A percentile compares a stretch with the other conserved stretches of the same genome.
These are phyloP conservation scores for Teratosphaeriaceae sp. DNA, from an alignment of 2,329 filamentous ascomycete genomes.

Conservation along the genomic window DNA sequence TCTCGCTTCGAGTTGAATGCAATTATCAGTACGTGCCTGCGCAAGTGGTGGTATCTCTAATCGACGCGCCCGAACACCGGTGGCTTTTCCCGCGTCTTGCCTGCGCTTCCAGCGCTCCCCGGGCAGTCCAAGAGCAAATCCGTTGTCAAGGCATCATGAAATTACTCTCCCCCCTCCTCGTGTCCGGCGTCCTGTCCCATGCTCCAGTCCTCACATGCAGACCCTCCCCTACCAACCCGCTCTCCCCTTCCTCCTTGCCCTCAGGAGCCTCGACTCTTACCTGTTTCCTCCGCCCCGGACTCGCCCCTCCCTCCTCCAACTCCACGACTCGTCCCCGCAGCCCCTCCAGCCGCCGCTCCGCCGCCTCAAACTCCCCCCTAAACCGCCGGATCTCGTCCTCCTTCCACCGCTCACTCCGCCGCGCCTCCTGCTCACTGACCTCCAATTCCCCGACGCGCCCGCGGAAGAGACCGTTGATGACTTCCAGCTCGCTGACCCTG, in stretches of 20 bases:
- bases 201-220: background rate
- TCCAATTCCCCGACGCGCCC: slow-evolving; percentile 68
- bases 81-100: no score
- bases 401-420: slow-evolving; percentile 54
- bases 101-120: no score
- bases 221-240: background rate
- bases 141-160: slow-evolving; percentile 8
- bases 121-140: no score
- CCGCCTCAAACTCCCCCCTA: slow-evolving; percentile 52
- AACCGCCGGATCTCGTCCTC: slow-evolving; percentile 52
- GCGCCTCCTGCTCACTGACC: slow-evolving; percentile 63
- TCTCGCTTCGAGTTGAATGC: no score
- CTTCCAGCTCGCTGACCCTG: slow-evolving; percentile 86
- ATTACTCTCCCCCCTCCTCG: slow-evolving; percentile 2
- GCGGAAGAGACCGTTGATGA: slow-evolving; percentile 72
- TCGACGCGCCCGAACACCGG: no score
- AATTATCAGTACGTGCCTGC: no score
- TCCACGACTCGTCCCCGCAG: slow-evolving; percentile 15
- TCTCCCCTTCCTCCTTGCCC: background rate
- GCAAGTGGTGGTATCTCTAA: no score
- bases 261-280: background rate
- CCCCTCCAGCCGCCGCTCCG: slow-evolving; percentile 12
- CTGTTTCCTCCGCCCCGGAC: background rate
- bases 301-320: slow-evolving; percentile 6
- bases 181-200: background rate